These are phyloP conservation scores for Eucalyptus polyanthemos DNA, from an alignment of 345 rosid species.

Conservation along the genomic window DNA sequence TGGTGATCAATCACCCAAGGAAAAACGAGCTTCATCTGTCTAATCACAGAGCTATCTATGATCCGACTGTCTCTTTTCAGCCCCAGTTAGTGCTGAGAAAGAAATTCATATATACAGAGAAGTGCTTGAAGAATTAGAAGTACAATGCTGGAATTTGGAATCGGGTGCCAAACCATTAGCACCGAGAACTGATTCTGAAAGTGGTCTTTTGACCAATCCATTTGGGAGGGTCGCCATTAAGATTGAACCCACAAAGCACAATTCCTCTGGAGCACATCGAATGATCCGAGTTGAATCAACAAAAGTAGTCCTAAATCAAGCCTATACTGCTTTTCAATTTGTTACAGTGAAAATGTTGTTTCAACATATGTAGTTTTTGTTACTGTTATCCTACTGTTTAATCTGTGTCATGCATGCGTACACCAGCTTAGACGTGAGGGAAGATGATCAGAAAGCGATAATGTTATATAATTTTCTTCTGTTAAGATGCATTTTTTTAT, in stretches of 20 bases:
- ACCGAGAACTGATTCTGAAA: background rate
- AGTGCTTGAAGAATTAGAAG: background rate
- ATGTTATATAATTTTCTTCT: background rate
- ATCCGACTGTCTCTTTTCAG: background rate
- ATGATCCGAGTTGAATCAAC: background rate
- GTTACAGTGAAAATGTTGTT: background rate
- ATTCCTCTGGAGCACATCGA: background rate
- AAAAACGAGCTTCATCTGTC: background rate
- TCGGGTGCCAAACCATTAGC: background rate
- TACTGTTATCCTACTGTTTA: background rate
- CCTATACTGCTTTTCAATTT: background rate
- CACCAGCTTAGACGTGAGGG: background rate
- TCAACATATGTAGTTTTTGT: background rate
- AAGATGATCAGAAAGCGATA: background rate
- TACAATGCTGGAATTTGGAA: background rate
- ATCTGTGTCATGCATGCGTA: background rate
- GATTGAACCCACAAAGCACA: background rate
- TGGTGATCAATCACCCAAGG: background rate
- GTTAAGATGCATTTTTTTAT: background rate
- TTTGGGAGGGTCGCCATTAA: background rate
- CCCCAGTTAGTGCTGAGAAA: background rate
- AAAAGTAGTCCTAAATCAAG: background rate
- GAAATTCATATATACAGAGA: background rate
- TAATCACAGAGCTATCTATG: background rate
- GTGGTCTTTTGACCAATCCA: background rate